A percentile compares a stretch with the other conserved stretches of the same genome.
These are phyloP conservation scores for Aegilops tauschii DNA, from an alignment of 176 grass and related monocot genomes.

Conservation along the genomic window DNA sequence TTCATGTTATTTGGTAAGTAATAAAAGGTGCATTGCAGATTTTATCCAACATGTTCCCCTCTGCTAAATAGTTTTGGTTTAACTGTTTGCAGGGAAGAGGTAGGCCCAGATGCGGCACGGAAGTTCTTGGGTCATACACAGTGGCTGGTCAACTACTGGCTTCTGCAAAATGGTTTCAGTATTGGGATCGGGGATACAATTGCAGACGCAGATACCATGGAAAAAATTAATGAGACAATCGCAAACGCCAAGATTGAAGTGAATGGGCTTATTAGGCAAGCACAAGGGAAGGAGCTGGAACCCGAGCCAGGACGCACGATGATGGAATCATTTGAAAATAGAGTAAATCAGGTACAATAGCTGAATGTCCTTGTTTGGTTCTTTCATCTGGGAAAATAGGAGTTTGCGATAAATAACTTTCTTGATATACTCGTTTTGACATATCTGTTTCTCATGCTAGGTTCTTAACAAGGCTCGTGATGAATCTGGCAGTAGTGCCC, in stretches of 20 bases:
- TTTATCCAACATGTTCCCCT: neutral
- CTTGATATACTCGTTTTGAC: neutral
- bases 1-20: conserved; percentile 93
- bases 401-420: too few species aligned
- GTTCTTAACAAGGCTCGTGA: conserved; percentile 99
- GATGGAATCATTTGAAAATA: conserved; percentile 98
- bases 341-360: conserved; percentile 81
- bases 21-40: neutral
- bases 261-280: conserved; percentile 80
- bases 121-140: conserved; percentile 97
- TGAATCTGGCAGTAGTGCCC: conserved; percentile 94
- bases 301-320: conserved; percentile 96
- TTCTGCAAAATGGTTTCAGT: conserved; percentile 91
- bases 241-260: conserved; percentile 81
- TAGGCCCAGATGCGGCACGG: conserved; percentile 93
- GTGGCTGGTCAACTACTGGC: conserved; percentile 99
- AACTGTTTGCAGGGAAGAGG: conserved; percentile 77
- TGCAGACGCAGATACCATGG: conserved; percentile 90
- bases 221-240: conserved; percentile 88
- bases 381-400: neutral
- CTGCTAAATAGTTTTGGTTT: neutral
- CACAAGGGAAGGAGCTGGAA: conserved; percentile 66
- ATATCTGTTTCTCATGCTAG: conserved; percentile 35
- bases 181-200: conserved; percentile 99
- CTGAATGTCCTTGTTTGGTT: conserved; percentile 1